These are phyloP conservation scores for Metschnikowia dekortorum DNA, from an alignment of 805 yeast genomes.

Conservation along the genomic window DNA sequence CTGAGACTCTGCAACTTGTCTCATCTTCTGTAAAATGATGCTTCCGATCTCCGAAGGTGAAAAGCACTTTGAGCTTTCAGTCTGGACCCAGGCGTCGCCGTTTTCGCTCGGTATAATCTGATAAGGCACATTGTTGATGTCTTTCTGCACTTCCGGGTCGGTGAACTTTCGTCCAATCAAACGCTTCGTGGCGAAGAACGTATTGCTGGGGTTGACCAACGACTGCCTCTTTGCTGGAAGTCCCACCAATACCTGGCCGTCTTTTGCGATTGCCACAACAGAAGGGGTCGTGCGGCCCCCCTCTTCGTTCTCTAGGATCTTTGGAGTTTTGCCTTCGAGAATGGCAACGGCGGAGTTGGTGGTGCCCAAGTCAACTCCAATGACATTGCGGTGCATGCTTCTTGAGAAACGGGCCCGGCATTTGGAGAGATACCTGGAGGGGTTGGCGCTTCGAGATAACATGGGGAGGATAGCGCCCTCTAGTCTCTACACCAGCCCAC, in stretches of 20 bases:
- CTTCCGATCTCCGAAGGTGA: constrained; percentile 76
- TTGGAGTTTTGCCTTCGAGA: constrained; percentile 58
- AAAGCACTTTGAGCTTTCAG: constrained; percentile 36
- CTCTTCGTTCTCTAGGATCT: constrained; percentile 70
- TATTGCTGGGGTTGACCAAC: constrained; percentile 66
- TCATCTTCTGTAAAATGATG: constrained; percentile 59
- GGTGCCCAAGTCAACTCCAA: constrained; percentile 82
- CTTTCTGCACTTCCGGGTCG: constrained; percentile 68
- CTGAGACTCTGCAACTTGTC: constrained; percentile 57
- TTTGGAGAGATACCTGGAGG: background rate
- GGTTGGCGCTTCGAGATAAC: background rate
- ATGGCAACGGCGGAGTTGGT: constrained; percentile 85
- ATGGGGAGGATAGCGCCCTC: background rate
- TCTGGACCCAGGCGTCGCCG: constrained; percentile 68
- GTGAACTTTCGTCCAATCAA: constrained; percentile 68
- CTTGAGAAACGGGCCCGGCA: background rate
- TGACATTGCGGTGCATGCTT: constrained; percentile 37
- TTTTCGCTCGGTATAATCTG: constrained; percentile 53
- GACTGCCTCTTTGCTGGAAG: constrained; percentile 75
- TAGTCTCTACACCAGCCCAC: background rate
- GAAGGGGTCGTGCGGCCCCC: constrained; percentile 81
- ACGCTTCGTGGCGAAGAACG: constrained; percentile 79
- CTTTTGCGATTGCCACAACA: constrained; percentile 59
- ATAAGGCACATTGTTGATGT: constrained; percentile 59
- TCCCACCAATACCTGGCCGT: constrained; percentile 46